Evolutionary conservation across 2,329 filamentous ascomycete species (phyloP), one percentile per base, ranked within the genome.

Genomic region (Sporothrix inflata): DNA sequence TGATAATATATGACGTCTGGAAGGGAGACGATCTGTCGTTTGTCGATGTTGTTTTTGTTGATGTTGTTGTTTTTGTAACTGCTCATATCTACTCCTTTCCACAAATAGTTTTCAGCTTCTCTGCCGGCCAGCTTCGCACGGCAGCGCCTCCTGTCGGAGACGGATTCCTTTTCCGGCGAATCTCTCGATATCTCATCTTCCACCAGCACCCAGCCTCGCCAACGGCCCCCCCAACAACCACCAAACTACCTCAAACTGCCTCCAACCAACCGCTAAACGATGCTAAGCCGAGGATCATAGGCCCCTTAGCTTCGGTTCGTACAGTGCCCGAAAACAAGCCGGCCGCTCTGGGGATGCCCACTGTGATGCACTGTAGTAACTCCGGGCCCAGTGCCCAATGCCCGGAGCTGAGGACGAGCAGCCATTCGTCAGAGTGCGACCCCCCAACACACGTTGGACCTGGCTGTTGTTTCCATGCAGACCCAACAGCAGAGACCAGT

Each of bases 111-210:
- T 12, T 34, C 49, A 53, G 49, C 49, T 53, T 24, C 30, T 34
- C n/a, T n/a, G n/a, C n/a, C n/a, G n/a, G n/a, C n/a, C n/a, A n/a
- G n/a, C n/a, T n/a, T n/a, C n/a, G n/a, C n/a, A n/a, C n/a, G n/a
- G n/a, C 30, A 34, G 30, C 30, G 19, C 34, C 53, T 27, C 53
- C 53, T 57, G 53, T 30, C 53, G 53, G 53, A 57, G 53, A 14
- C 27, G 19, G 53, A 27, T 57, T 57, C 53, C 27, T 57, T 12
- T 42, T 65, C 60, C 60, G 60, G 38, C 60, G 60, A n/a, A n/a
- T n/a, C n/a, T n/a, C n/a, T n/a, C n/a, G n/a, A n/a, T n/a, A n/a
- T n/a, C n/a, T n/a, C n/a, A n/a, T n/a, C n/a, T n/a, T n/a, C n/a
- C n/a, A n/a, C n/a, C n/a, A n/a, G n/a, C n/a, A n/a, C n/a, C n/a